Evolutionary conservation across 441 rosid species (phyloP).

Genomic region (Kokia cookei): DNA sequence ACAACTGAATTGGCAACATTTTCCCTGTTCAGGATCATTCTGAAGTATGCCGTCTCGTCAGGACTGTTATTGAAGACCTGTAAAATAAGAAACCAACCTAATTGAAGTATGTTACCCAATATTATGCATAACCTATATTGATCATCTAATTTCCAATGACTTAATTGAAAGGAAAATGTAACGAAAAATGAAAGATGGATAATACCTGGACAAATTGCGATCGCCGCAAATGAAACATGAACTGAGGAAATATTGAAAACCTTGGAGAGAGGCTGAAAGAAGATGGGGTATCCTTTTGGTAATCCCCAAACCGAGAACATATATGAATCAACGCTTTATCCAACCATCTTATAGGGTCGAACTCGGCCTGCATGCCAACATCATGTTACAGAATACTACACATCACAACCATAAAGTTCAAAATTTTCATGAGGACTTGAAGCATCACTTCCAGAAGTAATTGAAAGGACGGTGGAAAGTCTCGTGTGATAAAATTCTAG

Average conservation of each 20-base stretch:
- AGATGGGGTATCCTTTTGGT: slow-evolving; percentile 72
- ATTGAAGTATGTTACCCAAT: slow-evolving; percentile 7
- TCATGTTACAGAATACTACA: slow-evolving; percentile 4
- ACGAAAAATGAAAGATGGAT: not conserved
- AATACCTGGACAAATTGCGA: slow-evolving; percentile 97
- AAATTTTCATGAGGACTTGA: not conserved
- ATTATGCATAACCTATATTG: not conserved
- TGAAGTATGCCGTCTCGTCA: slow-evolving; percentile 92
- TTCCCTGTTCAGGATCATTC: slow-evolving; percentile 85
- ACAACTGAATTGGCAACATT: slow-evolving; percentile 81
- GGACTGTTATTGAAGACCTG: slow-evolving; percentile 97
- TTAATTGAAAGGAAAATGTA: not conserved
- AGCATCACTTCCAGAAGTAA: not conserved
- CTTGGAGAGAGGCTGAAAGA: slow-evolving; percentile 81
- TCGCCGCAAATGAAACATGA: slow-evolving; percentile 83
- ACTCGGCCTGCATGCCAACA: slow-evolving; percentile 59
- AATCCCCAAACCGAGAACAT: slow-evolving; percentile 86
- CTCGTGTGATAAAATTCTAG: not conserved
- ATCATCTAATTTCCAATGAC: not conserved
- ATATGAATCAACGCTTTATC: slow-evolving; percentile 82
- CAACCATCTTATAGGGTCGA: slow-evolving; percentile 92
- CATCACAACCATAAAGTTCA: not conserved
- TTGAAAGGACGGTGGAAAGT: not conserved
- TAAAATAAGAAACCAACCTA: slow-evolving; percentile 15
- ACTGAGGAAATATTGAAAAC: slow-evolving; percentile 81